phyloP scores from a whole-genome alignment of 192 early-diverging fungal species.

The Tieghemiomyces parasiticus region DNA sequence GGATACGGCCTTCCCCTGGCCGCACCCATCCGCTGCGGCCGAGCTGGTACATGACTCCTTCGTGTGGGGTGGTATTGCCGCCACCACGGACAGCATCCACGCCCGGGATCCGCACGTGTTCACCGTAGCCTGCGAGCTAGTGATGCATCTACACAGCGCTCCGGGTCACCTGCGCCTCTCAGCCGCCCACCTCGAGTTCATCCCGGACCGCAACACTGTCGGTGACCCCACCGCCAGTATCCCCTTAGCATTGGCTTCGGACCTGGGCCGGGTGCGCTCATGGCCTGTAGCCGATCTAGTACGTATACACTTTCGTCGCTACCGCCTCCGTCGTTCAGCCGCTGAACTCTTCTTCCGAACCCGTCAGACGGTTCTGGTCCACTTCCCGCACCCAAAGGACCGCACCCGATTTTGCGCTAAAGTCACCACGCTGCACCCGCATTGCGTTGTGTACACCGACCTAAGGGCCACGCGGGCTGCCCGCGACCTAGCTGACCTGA shows the following conservation, averaged over 20 bases:
- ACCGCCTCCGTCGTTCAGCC: slow-evolving; percentile 23
- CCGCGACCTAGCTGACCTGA: slow-evolving; percentile 37
- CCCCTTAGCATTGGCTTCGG: slow-evolving; percentile 13
- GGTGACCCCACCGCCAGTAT: neutral
- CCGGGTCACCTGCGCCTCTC: neutral
- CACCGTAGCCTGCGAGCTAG: neutral
- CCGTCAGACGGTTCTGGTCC: slow-evolving; percentile 21
- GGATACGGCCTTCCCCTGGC: too few species aligned
- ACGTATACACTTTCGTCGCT: slow-evolving; percentile 24
- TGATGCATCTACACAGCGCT: neutral
- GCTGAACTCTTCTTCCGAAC: slow-evolving; percentile 25
- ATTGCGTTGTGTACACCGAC: neutral
- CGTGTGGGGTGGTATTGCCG: too few species aligned
- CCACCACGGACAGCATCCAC: too few species aligned
- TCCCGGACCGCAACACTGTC: neutral
- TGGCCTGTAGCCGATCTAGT: slow-evolving; percentile 21
- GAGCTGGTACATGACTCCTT: too few species aligned
- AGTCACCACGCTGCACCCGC: slow-evolving; percentile 16
- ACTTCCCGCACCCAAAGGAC: slow-evolving; percentile 19
- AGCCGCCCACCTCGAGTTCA: neutral
- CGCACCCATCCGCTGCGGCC: too few species aligned
- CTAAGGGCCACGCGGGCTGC: neutral
- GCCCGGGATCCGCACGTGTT: too few species aligned
- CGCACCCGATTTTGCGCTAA: slow-evolving; percentile 26
- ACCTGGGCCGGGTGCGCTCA: slow-evolving; percentile 17